Percentiles rank a stretch among this genome's conserved stretches.
phyloP scores from a whole-genome alignment of 345 rosid genomes.

The Acer yangbiense region DNA sequence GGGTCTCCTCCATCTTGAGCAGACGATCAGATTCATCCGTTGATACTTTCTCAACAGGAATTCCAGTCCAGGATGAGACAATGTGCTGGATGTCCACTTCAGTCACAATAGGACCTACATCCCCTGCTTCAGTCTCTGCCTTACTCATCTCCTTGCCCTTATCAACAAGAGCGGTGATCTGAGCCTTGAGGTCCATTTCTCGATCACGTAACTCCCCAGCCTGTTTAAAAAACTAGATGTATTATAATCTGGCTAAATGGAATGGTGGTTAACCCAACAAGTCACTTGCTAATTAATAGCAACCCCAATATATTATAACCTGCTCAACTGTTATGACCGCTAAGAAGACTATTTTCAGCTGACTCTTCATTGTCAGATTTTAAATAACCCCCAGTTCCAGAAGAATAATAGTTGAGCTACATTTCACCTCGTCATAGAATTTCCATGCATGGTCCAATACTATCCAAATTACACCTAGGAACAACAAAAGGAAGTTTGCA shows the following conservation, averaged over 20 bases:
- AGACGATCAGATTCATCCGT: constrained; percentile 94
- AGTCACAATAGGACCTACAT: constrained; percentile 77
- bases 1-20: constrained; percentile 92
- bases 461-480: background rate
- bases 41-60: constrained; percentile 98
- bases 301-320: background rate
- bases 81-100: constrained; percentile 95
- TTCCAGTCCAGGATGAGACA: constrained; percentile 95
- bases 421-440: background rate
- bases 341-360: background rate
- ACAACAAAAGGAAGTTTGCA: background rate
- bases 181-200: constrained; percentile 93
- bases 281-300: background rate
- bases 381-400: background rate
- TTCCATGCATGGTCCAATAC: background rate
- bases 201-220: constrained; percentile 94
- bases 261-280: background rate
- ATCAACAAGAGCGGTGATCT: constrained; percentile 75
- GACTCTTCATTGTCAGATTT: background rate
- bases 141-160: constrained; percentile 95
- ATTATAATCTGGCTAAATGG: constrained; percentile 2
- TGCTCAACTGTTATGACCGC: background rate
- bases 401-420: background rate
- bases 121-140: constrained; percentile 90
- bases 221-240: constrained; percentile 39